Base-by-base conservation (phyloP, 148 eudicot genomes). In the Talinum fruticosum region DNA sequence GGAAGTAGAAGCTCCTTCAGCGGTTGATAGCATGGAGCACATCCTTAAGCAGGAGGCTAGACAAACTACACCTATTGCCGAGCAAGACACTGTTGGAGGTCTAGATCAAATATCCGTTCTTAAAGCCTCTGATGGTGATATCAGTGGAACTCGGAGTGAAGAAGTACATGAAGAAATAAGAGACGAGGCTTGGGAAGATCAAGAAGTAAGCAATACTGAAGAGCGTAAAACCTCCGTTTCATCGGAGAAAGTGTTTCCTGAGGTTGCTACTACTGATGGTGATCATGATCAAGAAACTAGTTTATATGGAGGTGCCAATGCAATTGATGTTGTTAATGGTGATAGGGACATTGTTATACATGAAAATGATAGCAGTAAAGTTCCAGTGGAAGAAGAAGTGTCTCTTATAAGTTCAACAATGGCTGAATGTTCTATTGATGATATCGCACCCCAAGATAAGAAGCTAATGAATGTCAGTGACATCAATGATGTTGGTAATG, bases 1-100 rank as follows among this genome's bases (percentile, higher is more conserved):
- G 44, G 74, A 71, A 61, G 66, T 74, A 30, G 85, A 77, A 49
- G n/a, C 82, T 74, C 65, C 67, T 61, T 57, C 62, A 41, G 79
- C 21, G 12, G 47, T 66, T 54, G 76, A 26, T 33, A 34, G 6
- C 23, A 65, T 70, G 76, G 79, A 74, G 79, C 70, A 75, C 75
- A 71, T 30, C 26, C 77, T 65, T 75, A 35, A 75, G 45, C 76
- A 24, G 47, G 75, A 74, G 30, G 77, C 12, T 41, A 53, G 64
- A 30, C 75, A 61, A 33, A 33, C 21, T 34, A 53, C 62, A 49
- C 49, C 49, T 69, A n/a, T 71, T 37, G 73, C 18, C 64, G 81
- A 79, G 49, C 73, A 62, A 38, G 57, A 44, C 29, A 71, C 82
- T 69, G 67, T 59, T 34, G 71, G 37, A 32, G 81, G 15, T 73